Percentiles rank a stretch among this genome's conserved stretches.
Conservation (phyloP, 2,329 filamentous ascomycete species). For the Plectosphaerella cucumerina region DNA sequence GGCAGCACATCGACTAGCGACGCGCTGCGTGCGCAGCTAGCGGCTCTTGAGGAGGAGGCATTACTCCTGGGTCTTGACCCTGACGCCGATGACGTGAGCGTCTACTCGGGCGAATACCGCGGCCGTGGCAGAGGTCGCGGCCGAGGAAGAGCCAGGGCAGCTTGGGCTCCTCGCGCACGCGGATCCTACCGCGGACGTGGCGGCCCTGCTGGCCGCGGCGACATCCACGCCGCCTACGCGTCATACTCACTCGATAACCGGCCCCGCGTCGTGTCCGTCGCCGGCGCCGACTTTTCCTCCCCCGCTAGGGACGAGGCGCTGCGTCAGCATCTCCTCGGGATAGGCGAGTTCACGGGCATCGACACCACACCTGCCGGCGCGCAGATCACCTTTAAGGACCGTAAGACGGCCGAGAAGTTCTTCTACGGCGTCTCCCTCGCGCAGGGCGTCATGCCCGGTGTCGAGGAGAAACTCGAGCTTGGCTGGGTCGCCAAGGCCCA, state of each 20-base stretch:
- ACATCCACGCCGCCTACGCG: constrained; percentile 52
- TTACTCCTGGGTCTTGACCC: constrained; percentile 65
- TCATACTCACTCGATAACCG: constrained; percentile 72
- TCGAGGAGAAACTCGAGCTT: constrained; percentile 60
- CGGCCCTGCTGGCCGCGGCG: constrained; percentile 32
- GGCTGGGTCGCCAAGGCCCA: constrained; percentile 50
- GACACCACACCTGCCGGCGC: constrained; percentile 42
- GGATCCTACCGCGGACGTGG: constrained; percentile 19
- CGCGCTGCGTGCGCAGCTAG: constrained; percentile 65
- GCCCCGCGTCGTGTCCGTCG: constrained; percentile 62
- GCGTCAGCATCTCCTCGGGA: constrained; percentile 64
- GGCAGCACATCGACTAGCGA: constrained; percentile 47
- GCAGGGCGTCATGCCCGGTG: constrained; percentile 54
- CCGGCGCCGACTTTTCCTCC: constrained; percentile 59
- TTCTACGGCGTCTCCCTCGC: constrained; percentile 47
- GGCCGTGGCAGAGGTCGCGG: constrained; percentile 37
- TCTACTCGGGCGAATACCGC: constrained; percentile 22
- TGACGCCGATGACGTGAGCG: constrained; percentile 29
- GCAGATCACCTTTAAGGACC: constrained; percentile 61
- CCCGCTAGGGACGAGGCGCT: constrained; percentile 63
- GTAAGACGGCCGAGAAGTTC: constrained; percentile 68
- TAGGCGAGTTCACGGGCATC: constrained; percentile 60
- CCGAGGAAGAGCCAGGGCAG: constrained; percentile 24
- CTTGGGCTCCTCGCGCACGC: constrained; percentile 23
- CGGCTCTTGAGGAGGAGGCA: constrained; percentile 70